Base-by-base conservation (phyloP, 345 rosid genomes). In the Acer negundo region DNA sequence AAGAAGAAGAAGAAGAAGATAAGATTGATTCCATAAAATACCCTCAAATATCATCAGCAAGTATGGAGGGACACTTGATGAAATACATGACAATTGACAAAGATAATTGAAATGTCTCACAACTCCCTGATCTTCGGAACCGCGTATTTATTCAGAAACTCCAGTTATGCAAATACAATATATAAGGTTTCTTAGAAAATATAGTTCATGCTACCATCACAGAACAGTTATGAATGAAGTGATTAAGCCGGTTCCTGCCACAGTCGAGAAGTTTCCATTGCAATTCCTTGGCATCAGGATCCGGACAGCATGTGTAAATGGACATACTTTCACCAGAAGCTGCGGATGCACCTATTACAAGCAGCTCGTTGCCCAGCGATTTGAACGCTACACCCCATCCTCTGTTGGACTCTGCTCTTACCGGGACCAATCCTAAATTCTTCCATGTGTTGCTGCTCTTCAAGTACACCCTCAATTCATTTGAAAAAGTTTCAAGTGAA, bases 381-480 rank as follows among this genome's bases (percentile, higher is more conserved):
- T 90, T 95, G 86, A 95, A 95, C 6, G 98, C 98, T 9, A 95
- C 90, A 0, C 97, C 98, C 98, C 98, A 93, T 62, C 98, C 98
- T 77, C 75, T 79, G 75, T 79, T 82, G 59, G 86, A 82, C 82
- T 87, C 93, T 1, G 97, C 97, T 71, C 92, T 83, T 51, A 95
- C 94, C 0, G 98, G 98, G 31, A 88, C 97, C 9, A 63, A 76
- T 53, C 97, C 98, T 38, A 93, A 78, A 28, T 82, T 89, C 83
- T 84, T 93, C 98, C 98, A 95, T 40, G 84, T 72, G 68, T 87
- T 95, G 86, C 70, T 77, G 19, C 66, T 81, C 82, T 89, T 87
- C 62, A 87, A 65, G 70, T 93, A 95, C 68, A 93, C 85, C 55
- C 83, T 84, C 31, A 95, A 87, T 79, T 89, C 88, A 9, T 95